Conservation (phyloP, 495 filamentous ascomycete species). For the Aspergillus steynii region DNA sequence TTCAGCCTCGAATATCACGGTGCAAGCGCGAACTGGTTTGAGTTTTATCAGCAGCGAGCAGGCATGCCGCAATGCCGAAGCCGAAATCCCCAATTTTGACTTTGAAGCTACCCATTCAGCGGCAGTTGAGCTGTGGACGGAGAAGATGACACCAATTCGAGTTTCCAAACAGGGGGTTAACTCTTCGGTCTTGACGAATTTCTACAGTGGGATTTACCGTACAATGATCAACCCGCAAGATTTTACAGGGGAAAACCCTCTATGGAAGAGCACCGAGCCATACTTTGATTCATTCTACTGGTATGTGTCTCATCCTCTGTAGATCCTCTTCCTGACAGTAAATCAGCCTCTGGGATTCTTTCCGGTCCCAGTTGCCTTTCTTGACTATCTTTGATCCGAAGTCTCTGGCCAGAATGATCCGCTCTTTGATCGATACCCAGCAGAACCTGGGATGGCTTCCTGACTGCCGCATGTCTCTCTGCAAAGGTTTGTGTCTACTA, state of each 20-base stretch:
- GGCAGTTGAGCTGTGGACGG: conserved; percentile 48
- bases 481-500: conserved; percentile 52
- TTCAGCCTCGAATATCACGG: conserved; percentile 30
- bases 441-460: conserved; percentile 67
- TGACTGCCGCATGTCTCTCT: conserved; percentile 67
- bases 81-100: conserved; percentile 57
- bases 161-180: conserved; percentile 51
- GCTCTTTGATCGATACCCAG: conserved; percentile 73
- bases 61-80: conserved; percentile 62
- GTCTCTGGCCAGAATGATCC: conserved; percentile 62
- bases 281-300: conserved; percentile 59
- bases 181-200: conserved; percentile 56
- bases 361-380: conserved; percentile 65
- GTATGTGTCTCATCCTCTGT: conserved; percentile 28
- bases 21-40: conserved; percentile 67
- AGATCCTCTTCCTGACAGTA: conserved; percentile 15
- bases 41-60: conserved; percentile 67
- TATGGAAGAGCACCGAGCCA: conserved; percentile 67
- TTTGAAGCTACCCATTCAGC: conserved; percentile 41
- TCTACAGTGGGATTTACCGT: conserved; percentile 56
- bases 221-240: conserved; percentile 73
- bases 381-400: conserved; percentile 65
- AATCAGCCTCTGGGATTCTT: conserved; percentile 56
- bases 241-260: conserved; percentile 72
- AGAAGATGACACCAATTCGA: conserved; percentile 55